Evolutionary conservation across 768 basidiomycete species (phyloP).

Genomic region (Flagelloscypha sp.): DNA sequence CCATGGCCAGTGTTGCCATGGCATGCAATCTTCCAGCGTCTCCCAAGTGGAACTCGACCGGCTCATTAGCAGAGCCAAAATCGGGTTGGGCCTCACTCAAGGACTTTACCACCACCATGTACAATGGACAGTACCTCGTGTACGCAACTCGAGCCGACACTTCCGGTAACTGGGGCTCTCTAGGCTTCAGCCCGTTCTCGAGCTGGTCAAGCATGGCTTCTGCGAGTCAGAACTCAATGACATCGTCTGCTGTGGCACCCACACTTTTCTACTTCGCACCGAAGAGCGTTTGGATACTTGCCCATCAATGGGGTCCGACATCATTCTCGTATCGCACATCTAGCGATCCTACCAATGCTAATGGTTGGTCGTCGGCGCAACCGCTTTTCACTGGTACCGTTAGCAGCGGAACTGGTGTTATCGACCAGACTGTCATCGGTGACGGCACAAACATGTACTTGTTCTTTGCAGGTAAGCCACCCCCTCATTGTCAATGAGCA

Average conservation of each 20-base stretch:
- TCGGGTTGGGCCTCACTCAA: constrained; percentile 10
- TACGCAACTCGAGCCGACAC: constrained; percentile 7
- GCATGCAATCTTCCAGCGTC: constrained; percentile 9
- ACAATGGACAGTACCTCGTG: constrained; percentile 10
- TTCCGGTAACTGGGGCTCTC: constrained; percentile 7
- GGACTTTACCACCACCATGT: constrained; percentile 10
- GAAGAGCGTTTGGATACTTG: constrained; percentile 8
- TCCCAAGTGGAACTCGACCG: constrained; percentile 9
- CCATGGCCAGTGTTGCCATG: constrained; percentile 2
- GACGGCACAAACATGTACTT: constrained; percentile 11
- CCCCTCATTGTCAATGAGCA: too few relatives aligned
- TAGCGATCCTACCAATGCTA: constrained; percentile 7
- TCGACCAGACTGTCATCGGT: constrained; percentile 10
- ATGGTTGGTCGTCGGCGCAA: constrained; percentile 6
- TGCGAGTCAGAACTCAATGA: constrained; percentile 8
- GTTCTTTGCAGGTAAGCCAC: constrained; percentile 13
- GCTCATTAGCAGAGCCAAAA: constrained; percentile 5
- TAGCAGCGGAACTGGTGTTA: constrained; percentile 4
- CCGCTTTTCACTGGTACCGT: constrained; percentile 4
- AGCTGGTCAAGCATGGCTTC: constrained; percentile 9
- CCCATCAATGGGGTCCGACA: constrained; percentile 5
- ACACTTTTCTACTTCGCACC: constrained; percentile 6
- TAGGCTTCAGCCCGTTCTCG: constrained; percentile 5
- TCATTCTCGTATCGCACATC: constrained; percentile 9
- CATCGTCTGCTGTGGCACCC: constrained; percentile 6